Evolutionary conservation across 805 yeast genomes (phyloP), one percentile per base, ranked within the genome.

Genomic region (Brettanomyces bruxellensis): DNA sequence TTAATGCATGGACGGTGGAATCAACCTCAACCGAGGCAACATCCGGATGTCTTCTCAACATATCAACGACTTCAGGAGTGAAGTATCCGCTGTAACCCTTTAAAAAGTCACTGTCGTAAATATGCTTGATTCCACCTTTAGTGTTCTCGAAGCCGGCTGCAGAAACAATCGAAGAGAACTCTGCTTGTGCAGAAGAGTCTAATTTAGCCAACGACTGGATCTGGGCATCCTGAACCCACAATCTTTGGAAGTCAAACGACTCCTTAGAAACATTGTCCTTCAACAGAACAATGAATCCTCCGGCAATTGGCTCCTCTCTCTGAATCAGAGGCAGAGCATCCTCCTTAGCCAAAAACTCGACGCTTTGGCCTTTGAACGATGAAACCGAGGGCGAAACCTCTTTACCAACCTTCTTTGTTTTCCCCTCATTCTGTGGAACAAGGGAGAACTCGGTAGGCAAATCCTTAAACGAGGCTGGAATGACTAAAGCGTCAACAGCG

Each of bases 81-180:
- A 93, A 88, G 66, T 72, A 75, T 49, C 96, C 99, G 45, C 90
- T 71, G 72, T 90, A 91, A 54, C 98, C 99, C 50, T 70, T 68
- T 61, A 87, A 66, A 47, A 72, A 71, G 49, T 71, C 80, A 53
- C 88, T 72, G 59, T 75, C 62, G 70, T 85, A 87, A 24, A 72
- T 59, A 61, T 81, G 84, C 47, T 73, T 61, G 51, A 81, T 69
- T 55, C 86, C 86, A 54, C 83, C 83, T 25, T 62, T 32, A 11
- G 40, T 18, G 4, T 44, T 28, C 2, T 41, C 43, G 22, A 50
- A 46, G 11, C 54, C 51, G 30, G 46, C 24, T 25, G 60, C 54
- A 13, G 59, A 52, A 38, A 60, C 48, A 13, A 60, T 46, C 22
- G 61, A 59, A 38, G 58, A 59, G 52, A 76, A 73, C 9, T 41